Conservation (phyloP, 768 basidiomycete genomes). For the Mycena vitilis region DNA sequence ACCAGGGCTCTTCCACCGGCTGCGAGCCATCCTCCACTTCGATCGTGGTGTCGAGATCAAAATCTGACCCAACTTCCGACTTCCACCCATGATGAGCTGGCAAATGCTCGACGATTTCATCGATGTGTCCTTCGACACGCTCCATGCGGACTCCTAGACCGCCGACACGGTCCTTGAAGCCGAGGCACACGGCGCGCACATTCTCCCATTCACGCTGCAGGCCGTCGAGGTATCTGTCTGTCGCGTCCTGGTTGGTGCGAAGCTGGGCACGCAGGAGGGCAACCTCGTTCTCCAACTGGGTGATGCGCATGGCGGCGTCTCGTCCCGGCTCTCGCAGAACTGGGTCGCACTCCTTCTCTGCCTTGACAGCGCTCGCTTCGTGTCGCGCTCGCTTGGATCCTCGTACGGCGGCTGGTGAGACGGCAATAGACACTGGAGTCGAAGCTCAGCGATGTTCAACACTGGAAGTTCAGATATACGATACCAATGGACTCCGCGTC, state of each 20-base stretch:
- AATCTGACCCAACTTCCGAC: not conserved
- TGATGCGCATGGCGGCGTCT: not conserved
- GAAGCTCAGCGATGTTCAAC: not conserved
- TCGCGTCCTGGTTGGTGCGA: not conserved
- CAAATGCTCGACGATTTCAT: not conserved
- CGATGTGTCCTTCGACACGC: not conserved
- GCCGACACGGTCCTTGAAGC: not conserved
- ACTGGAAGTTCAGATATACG: not conserved
- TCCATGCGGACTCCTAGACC: not conserved
- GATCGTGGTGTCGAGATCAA: too few species aligned
- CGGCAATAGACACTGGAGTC: not conserved
- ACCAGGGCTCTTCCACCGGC: conserved; percentile 7
- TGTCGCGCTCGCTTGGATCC: not conserved
- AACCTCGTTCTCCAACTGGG: conserved; percentile 7
- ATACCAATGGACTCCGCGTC: not conserved
- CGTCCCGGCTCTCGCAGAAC: too few species aligned
- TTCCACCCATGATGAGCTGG: not conserved
- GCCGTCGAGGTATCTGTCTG: not conserved
- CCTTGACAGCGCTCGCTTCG: not conserved
- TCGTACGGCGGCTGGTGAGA: not conserved
- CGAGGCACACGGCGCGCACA: not conserved
- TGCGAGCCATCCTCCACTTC: conserved; percentile 11
- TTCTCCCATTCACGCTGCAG: not conserved
- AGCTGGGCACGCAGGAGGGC: not conserved
- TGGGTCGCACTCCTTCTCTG: not conserved